Conservation (phyloP, 495 filamentous ascomycete genomes). For the Trichoderma virens region DNA sequence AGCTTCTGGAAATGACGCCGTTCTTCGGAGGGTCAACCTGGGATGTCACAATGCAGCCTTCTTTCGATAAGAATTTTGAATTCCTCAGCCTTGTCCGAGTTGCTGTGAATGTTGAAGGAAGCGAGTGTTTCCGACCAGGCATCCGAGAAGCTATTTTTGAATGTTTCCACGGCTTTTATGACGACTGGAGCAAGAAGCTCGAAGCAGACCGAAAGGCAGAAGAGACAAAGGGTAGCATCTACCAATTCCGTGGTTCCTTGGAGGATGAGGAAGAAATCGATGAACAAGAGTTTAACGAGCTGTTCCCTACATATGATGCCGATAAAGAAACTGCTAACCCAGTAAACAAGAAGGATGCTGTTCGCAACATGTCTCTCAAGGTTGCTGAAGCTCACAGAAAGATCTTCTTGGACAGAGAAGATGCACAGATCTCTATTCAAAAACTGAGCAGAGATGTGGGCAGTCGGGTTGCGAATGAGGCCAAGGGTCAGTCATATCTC, state of each 20-base stretch:
- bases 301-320: conserved; percentile 74
- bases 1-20: conserved; percentile 42
- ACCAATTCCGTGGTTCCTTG: conserved; percentile 67
- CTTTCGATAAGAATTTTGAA: conserved; percentile 39
- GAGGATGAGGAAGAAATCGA: conserved; percentile 70
- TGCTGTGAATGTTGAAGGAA: conserved; percentile 34
- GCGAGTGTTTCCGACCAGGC: conserved; percentile 25
- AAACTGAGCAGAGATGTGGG: conserved; percentile 32
- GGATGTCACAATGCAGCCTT: conserved; percentile 15
- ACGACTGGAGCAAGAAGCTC: conserved; percentile 68
- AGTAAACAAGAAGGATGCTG: conserved; percentile 18
- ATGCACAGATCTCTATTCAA: conserved; percentile 28
- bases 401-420: conserved; percentile 37
- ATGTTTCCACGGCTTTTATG: conserved; percentile 63
- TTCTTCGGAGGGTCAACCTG: conserved; percentile 49
- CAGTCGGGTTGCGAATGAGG: conserved; percentile 22
- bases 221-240: conserved; percentile 64
- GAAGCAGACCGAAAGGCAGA: conserved; percentile 64
- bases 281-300: conserved; percentile 62
- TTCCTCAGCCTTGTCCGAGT: conserved; percentile 34
- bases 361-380: conserved; percentile 38
- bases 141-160: conserved; percentile 33
- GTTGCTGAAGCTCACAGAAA: conserved; percentile 37
- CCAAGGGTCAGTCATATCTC: conserved; percentile 18
- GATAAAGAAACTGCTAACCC: conserved; percentile 21